Evolutionary conservation across 2,329 filamentous ascomycete genomes (phyloP).

Genomic region (Penicillium occitanis): DNA sequence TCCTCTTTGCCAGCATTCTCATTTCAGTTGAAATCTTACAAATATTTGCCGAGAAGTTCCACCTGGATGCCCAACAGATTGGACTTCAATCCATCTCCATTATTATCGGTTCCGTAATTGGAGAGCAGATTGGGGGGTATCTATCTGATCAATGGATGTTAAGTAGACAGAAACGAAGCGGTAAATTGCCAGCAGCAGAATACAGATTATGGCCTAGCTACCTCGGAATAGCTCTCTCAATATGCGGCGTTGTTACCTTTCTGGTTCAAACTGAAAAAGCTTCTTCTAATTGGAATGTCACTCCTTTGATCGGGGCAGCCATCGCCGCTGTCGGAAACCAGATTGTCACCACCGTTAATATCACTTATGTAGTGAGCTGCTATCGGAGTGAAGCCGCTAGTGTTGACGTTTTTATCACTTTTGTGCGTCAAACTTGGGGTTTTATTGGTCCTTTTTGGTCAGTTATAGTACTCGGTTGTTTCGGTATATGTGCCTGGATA

Average conservation of each 20-base stretch:
- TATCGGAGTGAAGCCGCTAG: constrained; percentile 54
- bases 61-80: neutral
- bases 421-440: constrained; percentile 56
- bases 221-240: constrained; percentile 51
- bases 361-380: constrained; percentile 62
- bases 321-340: constrained; percentile 58
- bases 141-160: neutral
- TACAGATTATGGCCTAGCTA: constrained; percentile 56
- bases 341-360: constrained; percentile 60
- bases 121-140: neutral
- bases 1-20: neutral
- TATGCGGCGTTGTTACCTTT: constrained; percentile 57
- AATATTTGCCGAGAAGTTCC: neutral
- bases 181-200: neutral
- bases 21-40: neutral
- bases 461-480: constrained; percentile 15
- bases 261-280: constrained; percentile 49
- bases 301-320: constrained; percentile 56
- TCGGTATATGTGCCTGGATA: constrained; percentile 27
- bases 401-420: constrained; percentile 61
- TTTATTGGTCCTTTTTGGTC: constrained; percentile 44
- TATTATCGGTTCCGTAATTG: neutral
- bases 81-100: neutral
- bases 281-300: constrained; percentile 53
- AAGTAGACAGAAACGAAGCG: neutral